These are phyloP conservation scores for Leptographium procerum DNA, from an alignment of 2,329 filamentous ascomycete genomes.

Conservation along the genomic window DNA sequence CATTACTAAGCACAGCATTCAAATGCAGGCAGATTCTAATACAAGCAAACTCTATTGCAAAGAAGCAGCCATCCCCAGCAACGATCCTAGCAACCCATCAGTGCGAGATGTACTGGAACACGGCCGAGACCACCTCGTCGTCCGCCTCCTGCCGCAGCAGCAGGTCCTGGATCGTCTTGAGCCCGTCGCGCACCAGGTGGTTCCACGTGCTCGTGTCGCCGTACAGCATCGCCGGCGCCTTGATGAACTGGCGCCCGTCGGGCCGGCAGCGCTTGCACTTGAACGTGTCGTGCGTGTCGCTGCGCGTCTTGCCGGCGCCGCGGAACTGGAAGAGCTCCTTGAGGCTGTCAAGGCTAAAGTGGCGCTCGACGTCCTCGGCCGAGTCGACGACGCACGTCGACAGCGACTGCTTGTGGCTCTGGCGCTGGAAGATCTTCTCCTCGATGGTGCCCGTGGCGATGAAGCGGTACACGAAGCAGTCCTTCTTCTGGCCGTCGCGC, in stretches of 20 bases:
- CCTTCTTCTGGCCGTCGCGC: conserved; percentile 98
- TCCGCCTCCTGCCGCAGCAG: conserved; percentile 75
- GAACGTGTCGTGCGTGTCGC: conserved; percentile 96
- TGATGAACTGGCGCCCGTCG: conserved; percentile 77
- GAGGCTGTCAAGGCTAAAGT: conserved; percentile 85
- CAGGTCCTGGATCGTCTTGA: conserved; percentile 81
- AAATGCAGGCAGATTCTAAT: no score
- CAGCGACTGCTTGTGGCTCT: conserved; percentile 94
- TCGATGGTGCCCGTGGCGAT: conserved; percentile 97
- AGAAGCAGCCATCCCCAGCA: not conserved
- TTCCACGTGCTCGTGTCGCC: conserved; percentile 99
- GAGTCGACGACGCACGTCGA: conserved; percentile 95
- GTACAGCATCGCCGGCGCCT: conserved; percentile 90
- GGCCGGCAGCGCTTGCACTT: conserved; percentile 92
- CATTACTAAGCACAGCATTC: no score
- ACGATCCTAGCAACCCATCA: conserved; percentile 15
- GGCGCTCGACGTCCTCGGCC: conserved; percentile 91
- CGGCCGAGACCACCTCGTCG: conserved; percentile 74
- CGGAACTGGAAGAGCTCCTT: conserved; percentile 92
- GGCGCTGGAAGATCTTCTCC: conserved; percentile 97
- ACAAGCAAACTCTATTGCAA: no score
- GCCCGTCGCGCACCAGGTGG: conserved; percentile 74
- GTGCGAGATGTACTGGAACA: conserved; percentile 98
- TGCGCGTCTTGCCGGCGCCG: conserved; percentile 53
- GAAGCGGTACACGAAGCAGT: conserved; percentile 99